Percentiles rank a stretch among this genome's conserved stretches.
Evolutionary conservation across 768 basidiomycete genomes (phyloP).

Genomic region (Pholiota microspora): DNA sequence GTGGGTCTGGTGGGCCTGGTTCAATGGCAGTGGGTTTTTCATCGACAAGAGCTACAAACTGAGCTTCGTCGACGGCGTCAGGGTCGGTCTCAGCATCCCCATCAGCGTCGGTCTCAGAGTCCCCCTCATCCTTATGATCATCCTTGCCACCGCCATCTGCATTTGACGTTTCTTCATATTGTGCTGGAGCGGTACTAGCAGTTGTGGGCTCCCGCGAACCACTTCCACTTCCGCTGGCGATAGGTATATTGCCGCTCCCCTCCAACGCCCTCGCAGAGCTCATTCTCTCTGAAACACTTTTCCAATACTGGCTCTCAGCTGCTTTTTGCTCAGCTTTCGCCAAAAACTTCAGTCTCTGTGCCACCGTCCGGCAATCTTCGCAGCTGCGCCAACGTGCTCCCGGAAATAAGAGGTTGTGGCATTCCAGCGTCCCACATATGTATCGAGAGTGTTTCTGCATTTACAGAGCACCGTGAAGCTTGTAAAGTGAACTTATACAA

Average conservation of each 20-base stretch:
- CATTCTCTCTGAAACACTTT: constrained; percentile 7
- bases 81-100: constrained; percentile 3
- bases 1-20: neutral
- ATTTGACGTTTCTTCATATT: neutral
- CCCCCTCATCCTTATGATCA: neutral
- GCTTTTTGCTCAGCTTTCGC: constrained; percentile 2
- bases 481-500: no score
- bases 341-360: constrained; percentile 27
- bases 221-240: neutral
- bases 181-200: neutral
- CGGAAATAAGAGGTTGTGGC: constrained; percentile 42
- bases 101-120: constrained; percentile 10
- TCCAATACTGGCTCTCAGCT: constrained; percentile 7
- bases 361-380: constrained; percentile 39
- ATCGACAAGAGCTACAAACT: neutral
- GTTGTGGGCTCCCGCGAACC: neutral
- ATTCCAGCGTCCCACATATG: constrained; percentile 37
- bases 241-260: neutral
- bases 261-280: constrained; percentile 2
- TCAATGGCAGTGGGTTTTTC: neutral
- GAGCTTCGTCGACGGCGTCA: constrained; percentile 1
- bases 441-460: constrained; percentile 11
- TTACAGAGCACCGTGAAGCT: neutral
- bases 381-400: constrained; percentile 48
- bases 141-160: neutral